Conservation (phyloP, 2,329 filamentous ascomycete species). For the Aspergillus sp. region DNA sequence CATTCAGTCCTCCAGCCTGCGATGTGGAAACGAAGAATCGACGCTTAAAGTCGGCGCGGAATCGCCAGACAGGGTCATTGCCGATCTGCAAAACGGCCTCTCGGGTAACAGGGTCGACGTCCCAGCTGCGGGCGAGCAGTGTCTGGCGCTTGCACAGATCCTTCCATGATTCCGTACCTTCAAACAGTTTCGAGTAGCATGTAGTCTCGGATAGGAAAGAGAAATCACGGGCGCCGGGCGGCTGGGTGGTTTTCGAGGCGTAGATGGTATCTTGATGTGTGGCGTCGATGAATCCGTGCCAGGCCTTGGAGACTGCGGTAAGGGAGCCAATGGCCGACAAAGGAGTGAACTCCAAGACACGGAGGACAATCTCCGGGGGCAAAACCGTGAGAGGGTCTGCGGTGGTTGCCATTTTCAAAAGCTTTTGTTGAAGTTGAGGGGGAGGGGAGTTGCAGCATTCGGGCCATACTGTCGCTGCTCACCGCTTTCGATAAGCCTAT, state of each 20-base stretch:
- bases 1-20: constrained; percentile 41
- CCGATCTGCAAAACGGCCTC: constrained; percentile 40
- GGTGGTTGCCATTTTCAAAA: constrained; percentile 13
- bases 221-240: constrained; percentile 23
- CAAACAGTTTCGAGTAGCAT: constrained; percentile 30
- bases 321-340: constrained; percentile 31
- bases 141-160: constrained; percentile 40
- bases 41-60: constrained; percentile 43
- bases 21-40: constrained; percentile 43
- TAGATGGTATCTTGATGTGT: constrained; percentile 41
- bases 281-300: constrained; percentile 40
- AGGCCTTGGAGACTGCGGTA: constrained; percentile 29
- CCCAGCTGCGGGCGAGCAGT: constrained; percentile 37
- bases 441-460: not conserved
- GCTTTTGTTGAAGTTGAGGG: constrained; percentile 3
- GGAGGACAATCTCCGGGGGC: constrained; percentile 38
- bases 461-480: not conserved
- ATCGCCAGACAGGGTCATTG: constrained; percentile 41
- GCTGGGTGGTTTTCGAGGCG: constrained; percentile 26
- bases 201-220: constrained; percentile 19
- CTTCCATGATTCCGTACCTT: constrained; percentile 37
- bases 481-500: not conserved
- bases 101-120: constrained; percentile 25
- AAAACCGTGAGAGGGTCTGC: constrained; percentile 25
- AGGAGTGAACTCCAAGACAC: constrained; percentile 35